A percentile compares a stretch with the other conserved stretches of the same genome.
Evolutionary conservation across 306 rosid genomes (phyloP).

Genomic region (Aeschynomene evenia): DNA sequence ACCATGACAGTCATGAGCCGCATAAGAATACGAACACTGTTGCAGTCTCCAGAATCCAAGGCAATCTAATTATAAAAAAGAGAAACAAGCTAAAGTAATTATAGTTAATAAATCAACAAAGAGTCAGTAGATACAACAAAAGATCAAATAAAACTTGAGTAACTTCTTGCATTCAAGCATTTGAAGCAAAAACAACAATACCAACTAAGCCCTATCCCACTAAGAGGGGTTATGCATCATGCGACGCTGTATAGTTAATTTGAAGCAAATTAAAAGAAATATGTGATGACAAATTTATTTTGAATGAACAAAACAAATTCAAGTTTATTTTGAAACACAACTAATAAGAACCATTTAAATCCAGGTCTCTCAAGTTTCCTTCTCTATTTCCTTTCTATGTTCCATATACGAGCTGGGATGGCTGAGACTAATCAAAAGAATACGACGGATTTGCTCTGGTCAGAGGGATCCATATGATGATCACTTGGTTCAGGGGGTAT

Average conservation of each 20-base stretch:
- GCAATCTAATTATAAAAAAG: conserved; percentile 58
- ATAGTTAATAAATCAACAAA: not conserved
- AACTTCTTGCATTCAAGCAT: not conserved
- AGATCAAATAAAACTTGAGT: not conserved
- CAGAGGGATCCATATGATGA: too few species aligned
- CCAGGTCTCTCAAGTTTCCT: too few species aligned
- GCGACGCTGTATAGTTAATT: too few species aligned
- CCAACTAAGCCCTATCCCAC: too few species aligned
- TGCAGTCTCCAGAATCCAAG: conserved; percentile 72
- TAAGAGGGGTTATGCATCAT: too few species aligned
- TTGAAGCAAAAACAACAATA: not conserved
- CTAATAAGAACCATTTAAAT: not conserved
- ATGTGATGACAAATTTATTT: not conserved
- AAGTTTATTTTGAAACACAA: not conserved
- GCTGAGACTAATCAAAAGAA: too few species aligned
- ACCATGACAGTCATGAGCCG: conserved; percentile 89
- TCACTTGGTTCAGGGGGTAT: too few species aligned
- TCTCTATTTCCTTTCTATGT: too few species aligned
- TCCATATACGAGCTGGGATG: too few species aligned
- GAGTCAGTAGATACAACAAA: not conserved
- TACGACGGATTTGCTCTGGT: too few species aligned
- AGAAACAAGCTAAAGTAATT: not conserved
- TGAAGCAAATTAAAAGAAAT: not conserved
- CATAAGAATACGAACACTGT: conserved; percentile 69
- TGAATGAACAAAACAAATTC: conserved; percentile 1